Base-by-base conservation (phyloP, 352 stramenopile genomes). In the Phytophthora colocasiae region DNA sequence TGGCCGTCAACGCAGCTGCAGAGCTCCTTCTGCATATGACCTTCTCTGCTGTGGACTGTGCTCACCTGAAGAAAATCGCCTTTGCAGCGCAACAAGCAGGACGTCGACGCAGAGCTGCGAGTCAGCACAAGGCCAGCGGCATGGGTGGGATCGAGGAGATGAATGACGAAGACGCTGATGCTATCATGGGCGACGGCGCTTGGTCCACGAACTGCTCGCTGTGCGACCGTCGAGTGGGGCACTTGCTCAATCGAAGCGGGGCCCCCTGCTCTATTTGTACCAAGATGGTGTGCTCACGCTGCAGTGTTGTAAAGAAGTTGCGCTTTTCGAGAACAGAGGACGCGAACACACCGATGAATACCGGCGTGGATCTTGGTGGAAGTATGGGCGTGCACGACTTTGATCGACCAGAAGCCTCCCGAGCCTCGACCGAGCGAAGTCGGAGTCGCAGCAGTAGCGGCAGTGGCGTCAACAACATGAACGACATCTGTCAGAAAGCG, bases 51-150 rank as follows among this genome's bases (percentile, higher is more conserved):
- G 57, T 85, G 10, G 74, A 84, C 63, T 84, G 75, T 54, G 81
- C 78, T 8, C 76, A 86, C 40, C 71, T 83, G 43, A 87, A 90
- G 69, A 90, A 90, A 45, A 75, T 90, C 24, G 75, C 81, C 15
- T 80, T 71, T 61, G 73, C 74, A 2, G 73, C 77, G 5, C 78
- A 87, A 52, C 75, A 82, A 39, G 66, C 73, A 17, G 66, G 70
- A 2, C 73, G 75, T 3, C 61, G 71, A 17, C 68, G 73, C 0
- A 71, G 73, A 41, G 54, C 56, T 1, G 54, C 53, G 0, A 73
- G 46, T 17, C 59, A 73, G 32, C 50, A 54, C 31, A 36, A 36
- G 31, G 31, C 31, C 31, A 36, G 31, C 44, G 67, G 31, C 32
- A 85, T 81, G 63, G 59, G 44, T 22, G 70, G 73, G 12, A 82